phyloP scores from a whole-genome alignment of 2,329 filamentous ascomycete genomes.

The Fusarium sp. region DNA sequence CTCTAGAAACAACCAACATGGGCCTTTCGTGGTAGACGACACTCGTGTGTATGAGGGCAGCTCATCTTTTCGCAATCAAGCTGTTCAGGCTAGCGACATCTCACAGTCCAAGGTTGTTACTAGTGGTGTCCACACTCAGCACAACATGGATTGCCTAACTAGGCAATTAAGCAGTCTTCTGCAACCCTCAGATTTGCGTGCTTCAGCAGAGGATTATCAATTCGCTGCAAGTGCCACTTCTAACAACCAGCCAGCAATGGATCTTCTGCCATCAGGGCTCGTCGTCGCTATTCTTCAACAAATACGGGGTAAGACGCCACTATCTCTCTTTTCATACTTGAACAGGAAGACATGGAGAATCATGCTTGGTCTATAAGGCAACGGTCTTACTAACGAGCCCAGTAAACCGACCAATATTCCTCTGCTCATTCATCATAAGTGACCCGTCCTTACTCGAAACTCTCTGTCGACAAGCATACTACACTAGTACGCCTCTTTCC shows the following conservation, averaged over 20 bases:
- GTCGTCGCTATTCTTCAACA: neutral
- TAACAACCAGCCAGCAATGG: neutral
- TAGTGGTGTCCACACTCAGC: neutral
- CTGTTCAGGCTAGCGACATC: neutral
- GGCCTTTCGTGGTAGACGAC: neutral
- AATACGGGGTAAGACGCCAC: neutral
- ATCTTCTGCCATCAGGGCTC: neutral
- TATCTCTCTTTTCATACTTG: neutral
- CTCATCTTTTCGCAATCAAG: neutral
- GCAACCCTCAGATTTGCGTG: neutral
- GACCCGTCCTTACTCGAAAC: slow-evolving; percentile 4
- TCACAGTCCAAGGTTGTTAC: slow-evolving; percentile 2
- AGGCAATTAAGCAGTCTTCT: neutral
- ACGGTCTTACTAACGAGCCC: neutral
- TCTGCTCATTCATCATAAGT: slow-evolving; percentile 4
- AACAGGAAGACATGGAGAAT: neutral
- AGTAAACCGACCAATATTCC: slow-evolving; percentile 4
- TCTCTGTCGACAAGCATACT: slow-evolving; percentile 4
- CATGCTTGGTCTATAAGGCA: neutral
- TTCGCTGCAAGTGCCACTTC: neutral
- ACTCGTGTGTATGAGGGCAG: neutral
- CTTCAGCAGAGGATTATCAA: slow-evolving; percentile 1
- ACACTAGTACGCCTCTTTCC: neutral
- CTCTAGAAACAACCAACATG: neutral
- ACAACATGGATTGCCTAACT: neutral